Base-by-base conservation (phyloP, 805 yeast genomes). In the Candida qinlingensis region DNA sequence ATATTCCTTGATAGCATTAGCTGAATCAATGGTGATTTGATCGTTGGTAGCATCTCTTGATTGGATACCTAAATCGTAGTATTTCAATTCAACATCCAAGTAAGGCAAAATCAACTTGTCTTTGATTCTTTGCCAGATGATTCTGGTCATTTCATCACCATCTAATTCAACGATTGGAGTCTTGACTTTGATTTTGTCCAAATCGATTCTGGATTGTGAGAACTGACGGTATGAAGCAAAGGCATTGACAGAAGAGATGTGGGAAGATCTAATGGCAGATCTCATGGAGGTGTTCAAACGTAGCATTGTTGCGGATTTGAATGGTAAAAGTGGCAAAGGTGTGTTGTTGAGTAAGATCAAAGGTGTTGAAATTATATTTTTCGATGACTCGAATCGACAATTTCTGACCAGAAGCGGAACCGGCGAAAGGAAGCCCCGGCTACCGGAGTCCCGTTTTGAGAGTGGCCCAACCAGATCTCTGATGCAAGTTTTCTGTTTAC, bases 61-160 rank as follows among this genome's bases (percentile, higher is more conserved):
- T 59, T 78, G 72, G 54, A 86, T 76, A 30, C 87, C 80, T 58
- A 86, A 73, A 65, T 86, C 94, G 65, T 83, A 86, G 67, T 85
- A 85, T 59, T 85, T 83, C 65, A 86, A 72, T 55, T 85, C 89
- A 40, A 86, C 75, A 54, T 86, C 86, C 54, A 86, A 66, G 63
- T 79, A 84, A 7, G 92, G 94, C 51, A 71, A 63, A 60, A 86
- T 77, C 58, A 86, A 74, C 63, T 80, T 77, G 51, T 76, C 77
- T 66, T 84, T 85, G 69, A 86, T 86, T 59, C 78, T 72, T 54
- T 79, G 75, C 94, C 94, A 86, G 65, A 86, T 86, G 62, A 86
- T 85, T 66, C 92, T 74, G 54, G 94, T 86, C 92, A 84, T 85
- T 66, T 86, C 94, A 66, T 86, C 94, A 59, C 94, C 94, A 61